Percentiles rank a stretch among this genome's conserved stretches.
These are phyloP conservation scores for Acacia acuminata DNA, from an alignment of 306 rosid genomes.

Conservation along the genomic window DNA sequence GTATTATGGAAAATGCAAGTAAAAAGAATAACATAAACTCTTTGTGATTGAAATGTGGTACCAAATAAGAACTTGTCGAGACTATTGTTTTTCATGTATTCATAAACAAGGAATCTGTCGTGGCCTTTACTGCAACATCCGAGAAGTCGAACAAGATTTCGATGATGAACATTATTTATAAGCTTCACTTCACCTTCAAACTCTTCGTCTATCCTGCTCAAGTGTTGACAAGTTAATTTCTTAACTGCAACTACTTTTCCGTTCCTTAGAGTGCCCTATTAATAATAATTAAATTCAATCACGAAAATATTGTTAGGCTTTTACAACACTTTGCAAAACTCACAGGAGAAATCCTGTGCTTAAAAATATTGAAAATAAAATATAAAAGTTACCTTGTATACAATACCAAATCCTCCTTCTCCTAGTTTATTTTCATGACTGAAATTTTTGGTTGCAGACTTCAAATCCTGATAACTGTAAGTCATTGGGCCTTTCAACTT, in stretches of 20 bases:
- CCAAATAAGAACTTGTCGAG: not conserved
- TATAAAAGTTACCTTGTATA: not conserved
- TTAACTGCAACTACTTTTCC: not conserved
- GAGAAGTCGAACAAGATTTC: not conserved
- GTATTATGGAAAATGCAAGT: not conserved
- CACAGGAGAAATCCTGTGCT: not conserved
- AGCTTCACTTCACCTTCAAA: constrained; percentile 6
- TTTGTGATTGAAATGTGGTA: not conserved
- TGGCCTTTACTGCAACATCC: not conserved
- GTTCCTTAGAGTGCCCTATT: not conserved
- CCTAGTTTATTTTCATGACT: not conserved
- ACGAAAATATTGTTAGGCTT: not conserved
- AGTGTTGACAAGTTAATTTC: not conserved
- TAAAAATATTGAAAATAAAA: not conserved
- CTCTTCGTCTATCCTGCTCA: not conserved
- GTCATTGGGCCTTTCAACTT: not conserved
- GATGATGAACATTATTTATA: not conserved
- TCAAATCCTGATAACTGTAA: not conserved
- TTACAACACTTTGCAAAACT: not conserved
- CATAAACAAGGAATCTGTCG: not conserved
- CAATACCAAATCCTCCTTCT: constrained; percentile 1
- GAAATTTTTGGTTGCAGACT: not conserved
- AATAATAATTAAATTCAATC: not conserved
- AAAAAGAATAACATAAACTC: not conserved
- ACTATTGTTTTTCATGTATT: not conserved